A percentile compares a stretch with the other conserved stretches of the same genome.
Evolutionary conservation across 768 basidiomycete genomes (phyloP).

Genomic region (Macrolepiota fuliginosa): DNA sequence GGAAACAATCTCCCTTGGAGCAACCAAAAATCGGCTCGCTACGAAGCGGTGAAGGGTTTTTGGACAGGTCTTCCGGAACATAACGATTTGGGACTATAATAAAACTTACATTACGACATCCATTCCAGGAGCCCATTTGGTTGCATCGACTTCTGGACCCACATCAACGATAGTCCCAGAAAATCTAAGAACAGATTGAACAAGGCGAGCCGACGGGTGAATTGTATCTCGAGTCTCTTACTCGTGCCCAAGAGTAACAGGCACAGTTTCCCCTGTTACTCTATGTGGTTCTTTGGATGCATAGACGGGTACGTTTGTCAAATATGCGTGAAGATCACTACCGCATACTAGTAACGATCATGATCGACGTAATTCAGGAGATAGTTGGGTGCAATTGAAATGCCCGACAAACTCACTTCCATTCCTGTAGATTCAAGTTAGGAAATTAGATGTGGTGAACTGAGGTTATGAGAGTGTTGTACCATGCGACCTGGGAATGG

Average conservation of each 20-base stretch:
- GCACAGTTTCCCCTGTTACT: constrained; percentile 37
- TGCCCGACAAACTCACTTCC: constrained; percentile 24
- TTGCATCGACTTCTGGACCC: constrained; percentile 30
- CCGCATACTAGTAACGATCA: constrained; percentile 35
- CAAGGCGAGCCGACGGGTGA: neutral
- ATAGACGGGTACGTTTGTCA: constrained; percentile 24
- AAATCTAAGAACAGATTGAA: constrained; percentile 21
- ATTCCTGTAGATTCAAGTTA: constrained; percentile 20
- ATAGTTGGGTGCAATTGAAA: neutral
- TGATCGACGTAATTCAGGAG: neutral
- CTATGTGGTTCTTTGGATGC: constrained; percentile 31
- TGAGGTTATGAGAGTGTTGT: neutral
- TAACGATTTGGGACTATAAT: neutral
- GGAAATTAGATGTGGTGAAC: neutral
- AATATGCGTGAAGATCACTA: constrained; percentile 45
- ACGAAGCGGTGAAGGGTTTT: neutral
- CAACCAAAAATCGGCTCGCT: constrained; percentile 45
- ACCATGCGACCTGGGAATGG: neutral
- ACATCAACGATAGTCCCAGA: constrained; percentile 33
- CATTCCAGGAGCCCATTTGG: constrained; percentile 30
- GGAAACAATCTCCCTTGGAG: constrained; percentile 29
- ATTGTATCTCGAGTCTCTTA: constrained; percentile 16
- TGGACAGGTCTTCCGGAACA: neutral
- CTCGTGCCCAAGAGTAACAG: constrained; percentile 48
- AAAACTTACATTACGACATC: constrained; percentile 30